Percentiles rank a stretch among this genome's conserved stretches.
Evolutionary conservation across 331 rosid species (phyloP).

Genomic region (Erythrophleum ivorense): DNA sequence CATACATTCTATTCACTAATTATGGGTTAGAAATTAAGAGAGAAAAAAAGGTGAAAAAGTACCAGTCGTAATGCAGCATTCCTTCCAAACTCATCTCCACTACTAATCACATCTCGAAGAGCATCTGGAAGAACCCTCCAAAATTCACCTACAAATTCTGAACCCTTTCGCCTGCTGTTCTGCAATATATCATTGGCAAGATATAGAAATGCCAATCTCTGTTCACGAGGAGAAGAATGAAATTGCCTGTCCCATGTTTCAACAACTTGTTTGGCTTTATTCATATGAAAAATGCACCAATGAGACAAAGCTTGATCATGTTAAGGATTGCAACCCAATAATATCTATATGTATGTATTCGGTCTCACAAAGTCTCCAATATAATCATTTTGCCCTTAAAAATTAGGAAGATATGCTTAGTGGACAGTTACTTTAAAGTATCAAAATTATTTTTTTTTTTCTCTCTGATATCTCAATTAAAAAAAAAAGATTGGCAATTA

Average conservation of each 20-base stretch:
- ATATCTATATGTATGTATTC: not conserved
- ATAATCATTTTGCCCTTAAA: not conserved
- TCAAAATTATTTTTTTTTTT: not conserved
- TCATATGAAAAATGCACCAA: constrained; percentile 99
- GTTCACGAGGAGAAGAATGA: constrained; percentile 84
- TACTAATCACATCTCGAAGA: constrained; percentile 80
- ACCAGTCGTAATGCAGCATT: constrained; percentile 91
- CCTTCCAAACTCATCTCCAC: constrained; percentile 82
- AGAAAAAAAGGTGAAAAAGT: constrained; percentile 39
- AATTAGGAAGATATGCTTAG: not conserved
- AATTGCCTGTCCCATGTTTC: constrained; percentile 96
- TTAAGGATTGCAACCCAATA: constrained; percentile 63
- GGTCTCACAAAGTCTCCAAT: constrained; percentile 1
- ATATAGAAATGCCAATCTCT: constrained; percentile 88
- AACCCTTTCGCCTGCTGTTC: constrained; percentile 96
- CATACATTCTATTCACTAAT: constrained; percentile 28
- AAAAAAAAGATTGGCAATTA: not conserved
- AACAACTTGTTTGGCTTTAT: constrained; percentile 96
- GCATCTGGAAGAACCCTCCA: constrained; percentile 98
- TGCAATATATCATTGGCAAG: constrained; percentile 99
- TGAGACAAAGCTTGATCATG: constrained; percentile 89
- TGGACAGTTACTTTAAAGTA: not conserved
- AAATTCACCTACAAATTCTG: constrained; percentile 98
- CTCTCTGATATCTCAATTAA: not conserved
- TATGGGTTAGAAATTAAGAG: not conserved